phyloP scores from a whole-genome alignment of 2,329 filamentous ascomycete species.

The Monosporascus sp. region DNA sequence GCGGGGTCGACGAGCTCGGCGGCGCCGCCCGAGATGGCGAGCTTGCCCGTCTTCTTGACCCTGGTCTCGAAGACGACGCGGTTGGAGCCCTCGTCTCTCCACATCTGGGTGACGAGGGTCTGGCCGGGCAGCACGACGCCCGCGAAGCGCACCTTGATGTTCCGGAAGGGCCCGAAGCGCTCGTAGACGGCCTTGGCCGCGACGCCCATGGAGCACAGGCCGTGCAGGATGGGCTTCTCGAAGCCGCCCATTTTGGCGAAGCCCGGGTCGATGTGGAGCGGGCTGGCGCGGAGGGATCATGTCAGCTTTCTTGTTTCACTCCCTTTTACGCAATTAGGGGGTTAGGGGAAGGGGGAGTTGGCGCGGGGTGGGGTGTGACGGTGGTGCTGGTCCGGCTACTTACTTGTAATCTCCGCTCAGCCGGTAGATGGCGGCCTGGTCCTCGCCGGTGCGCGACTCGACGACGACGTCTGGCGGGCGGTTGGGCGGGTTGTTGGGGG shows the following conservation, averaged over 20 bases:
- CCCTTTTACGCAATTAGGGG: neutral
- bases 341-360: neutral
- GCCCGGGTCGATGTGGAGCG: conserved; percentile 87
- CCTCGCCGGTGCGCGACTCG: conserved; percentile 79
- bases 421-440: conserved; percentile 90
- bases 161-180: conserved; percentile 77
- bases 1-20: conserved; percentile 57
- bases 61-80: conserved; percentile 79
- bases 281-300: conserved; percentile 36
- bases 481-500: conserved; percentile 70
- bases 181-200: conserved; percentile 85
- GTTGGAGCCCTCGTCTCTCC: conserved; percentile 65
- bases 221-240: conserved; percentile 89
- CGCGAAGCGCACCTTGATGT: conserved; percentile 88
- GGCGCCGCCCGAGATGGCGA: conserved; percentile 75
- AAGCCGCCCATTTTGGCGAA: conserved; percentile 96
- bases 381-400: conserved; percentile 14
- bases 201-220: conserved; percentile 92
- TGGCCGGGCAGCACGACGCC: conserved; percentile 80
- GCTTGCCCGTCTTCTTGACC: conserved; percentile 89
- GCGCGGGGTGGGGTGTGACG: neutral
- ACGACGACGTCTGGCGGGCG: conserved; percentile 74
- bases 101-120: conserved; percentile 91
- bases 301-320: neutral
- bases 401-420: conserved; percentile 88